Evolutionary conservation across 345 rosid genomes (phyloP).

Genomic region (Lumnitzera littorea): DNA sequence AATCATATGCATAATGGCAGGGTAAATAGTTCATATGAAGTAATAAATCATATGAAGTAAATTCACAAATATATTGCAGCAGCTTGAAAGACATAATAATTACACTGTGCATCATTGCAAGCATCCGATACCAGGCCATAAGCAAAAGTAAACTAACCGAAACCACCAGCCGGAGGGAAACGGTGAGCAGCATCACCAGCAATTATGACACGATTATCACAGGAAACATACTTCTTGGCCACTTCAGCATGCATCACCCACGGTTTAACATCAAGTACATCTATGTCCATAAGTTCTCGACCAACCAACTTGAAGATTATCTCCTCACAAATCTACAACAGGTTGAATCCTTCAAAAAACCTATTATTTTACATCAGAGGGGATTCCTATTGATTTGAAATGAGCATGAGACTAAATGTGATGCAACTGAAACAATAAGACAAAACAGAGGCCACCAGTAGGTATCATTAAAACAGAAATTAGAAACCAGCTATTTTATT

Average conservation of each 20-base stretch:
- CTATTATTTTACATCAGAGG: slow-evolving; percentile 7
- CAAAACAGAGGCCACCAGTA: not conserved
- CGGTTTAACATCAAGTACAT: slow-evolving; percentile 79
- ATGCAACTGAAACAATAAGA: not conserved
- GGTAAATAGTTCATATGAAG: too few relatives aligned
- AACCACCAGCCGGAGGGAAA: slow-evolving; percentile 98
- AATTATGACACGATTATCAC: slow-evolving; percentile 57
- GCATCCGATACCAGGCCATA: not conserved
- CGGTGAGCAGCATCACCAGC: slow-evolving; percentile 97
- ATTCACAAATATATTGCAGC: too few relatives aligned
- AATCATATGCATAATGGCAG: too few relatives aligned
- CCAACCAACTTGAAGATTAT: slow-evolving; percentile 76
- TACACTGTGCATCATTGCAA: not conserved
- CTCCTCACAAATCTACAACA: slow-evolving; percentile 75
- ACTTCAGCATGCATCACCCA: slow-evolving; percentile 99
- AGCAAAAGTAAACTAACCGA: slow-evolving; percentile 48
- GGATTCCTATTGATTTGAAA: not conserved
- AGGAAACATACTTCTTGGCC: slow-evolving; percentile 58
- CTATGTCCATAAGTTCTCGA: slow-evolving; percentile 68
- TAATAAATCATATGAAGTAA: too few relatives aligned
- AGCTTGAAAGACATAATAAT: too few relatives aligned
- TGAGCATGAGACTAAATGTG: not conserved
- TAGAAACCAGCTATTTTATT: too few relatives aligned
- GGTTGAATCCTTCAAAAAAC: slow-evolving; percentile 32
- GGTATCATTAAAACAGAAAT: too few relatives aligned